A percentile compares a stretch with the other conserved stretches of the same genome.
Conservation (phyloP, 169 alveolate genomes). For the Hepatocystis sp. region DNA sequence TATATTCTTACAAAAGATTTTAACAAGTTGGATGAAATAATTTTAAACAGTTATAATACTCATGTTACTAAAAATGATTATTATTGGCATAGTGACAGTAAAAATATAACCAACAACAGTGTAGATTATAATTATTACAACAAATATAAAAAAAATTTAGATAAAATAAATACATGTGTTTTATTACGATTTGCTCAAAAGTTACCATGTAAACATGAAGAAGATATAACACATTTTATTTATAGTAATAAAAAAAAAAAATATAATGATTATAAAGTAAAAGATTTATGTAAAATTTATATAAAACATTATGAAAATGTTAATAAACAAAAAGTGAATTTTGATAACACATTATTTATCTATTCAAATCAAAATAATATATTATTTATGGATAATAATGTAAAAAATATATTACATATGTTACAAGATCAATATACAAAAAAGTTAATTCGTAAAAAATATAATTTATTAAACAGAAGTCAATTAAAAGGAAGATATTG, state of each 20-base stretch:
- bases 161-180: conserved; percentile 5
- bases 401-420: conserved; percentile 11
- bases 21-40: not conserved
- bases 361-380: conserved; percentile 31
- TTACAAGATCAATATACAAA: conserved; percentile 46
- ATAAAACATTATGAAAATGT: conserved; percentile 39
- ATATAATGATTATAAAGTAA: not conserved
- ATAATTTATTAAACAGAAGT: conserved; percentile 28
- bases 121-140: not conserved
- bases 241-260: conserved; percentile 35
- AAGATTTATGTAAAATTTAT: not conserved
- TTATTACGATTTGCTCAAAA: conserved; percentile 20
- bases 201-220: conserved; percentile 72
- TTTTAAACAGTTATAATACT: too few relatives aligned
- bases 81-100: too few relatives aligned
- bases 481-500: conserved; percentile 68
- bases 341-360: conserved; percentile 37
- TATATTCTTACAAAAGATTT: not conserved
- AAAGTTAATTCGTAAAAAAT: conserved; percentile 50
- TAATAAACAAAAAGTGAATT: conserved; percentile 9
- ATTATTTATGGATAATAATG: conserved; percentile 34
- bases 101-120: too few relatives aligned
- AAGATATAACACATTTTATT: conserved; percentile 30
- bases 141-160: not conserved
- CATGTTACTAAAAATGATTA: too few relatives aligned